Evolutionary conservation across 177 flowering plant genomes (phyloP), one percentile per base, ranked within the genome.

Genomic region (Vitis hybrid): DNA sequence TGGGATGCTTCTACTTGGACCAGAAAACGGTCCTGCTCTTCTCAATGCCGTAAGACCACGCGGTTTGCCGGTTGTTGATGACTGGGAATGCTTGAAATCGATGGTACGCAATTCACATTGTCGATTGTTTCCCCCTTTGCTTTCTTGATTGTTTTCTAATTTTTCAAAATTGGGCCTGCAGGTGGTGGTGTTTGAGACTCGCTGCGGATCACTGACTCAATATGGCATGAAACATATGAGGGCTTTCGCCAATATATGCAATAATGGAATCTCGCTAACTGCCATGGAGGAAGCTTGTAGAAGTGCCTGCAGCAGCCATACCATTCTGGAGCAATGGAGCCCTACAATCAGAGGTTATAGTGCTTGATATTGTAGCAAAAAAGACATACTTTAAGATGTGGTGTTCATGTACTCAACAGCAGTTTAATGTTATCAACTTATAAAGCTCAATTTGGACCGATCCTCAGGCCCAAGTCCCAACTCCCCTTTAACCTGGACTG

Each of bases 221-320:
- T 93, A 95, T 46, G 98, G 98, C 14, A 95, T 93, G 99, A 95
- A 90, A 64, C 93, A 95, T 74, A 95, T 89, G 96, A 82, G 98
- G 13, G 91, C 90, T 13, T 87, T 95, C 63, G 97, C 96, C 10
- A 93, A 93, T 74, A 81, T 95, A 0, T 95, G 99, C 88, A 93
- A 93, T 77, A 70, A 60, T 11, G 83, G 87, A 0, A 74, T 89
- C 11, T 63, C 91, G 0, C n/a, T 49, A 46, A 75, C 68, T 4
- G 65, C 60, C 3, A 80, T 91, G 91, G 84, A 86, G 73, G 87
- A 70, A 64, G 96, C 92, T 62, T 84, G 80, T 46, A 14, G 13
- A 17, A 81, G 76, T 50, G 91, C 84, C 1, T 94, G 98, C 49
- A 64, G 67, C 9, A 70, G 78, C 35, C 70, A 67, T 40, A 60